These are phyloP conservation scores for Xylaria sp. DNA, from an alignment of 2,329 filamentous ascomycete species.

Conservation along the genomic window DNA sequence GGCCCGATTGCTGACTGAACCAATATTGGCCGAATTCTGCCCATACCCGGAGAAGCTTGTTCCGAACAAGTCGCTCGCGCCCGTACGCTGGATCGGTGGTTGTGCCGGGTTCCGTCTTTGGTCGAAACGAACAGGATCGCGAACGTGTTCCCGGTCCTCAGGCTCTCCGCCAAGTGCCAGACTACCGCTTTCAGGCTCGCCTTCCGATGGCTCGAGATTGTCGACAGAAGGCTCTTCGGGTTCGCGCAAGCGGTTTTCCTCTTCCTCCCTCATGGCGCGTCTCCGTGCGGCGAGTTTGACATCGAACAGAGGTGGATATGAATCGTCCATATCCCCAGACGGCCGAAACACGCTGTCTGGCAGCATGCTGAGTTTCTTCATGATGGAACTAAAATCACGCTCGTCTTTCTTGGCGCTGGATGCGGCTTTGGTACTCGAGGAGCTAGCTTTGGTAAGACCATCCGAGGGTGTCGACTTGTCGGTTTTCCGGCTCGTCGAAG, in stretches of 20 bases:
- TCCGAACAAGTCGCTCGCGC: conserved; percentile 57
- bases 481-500: conserved; percentile 29
- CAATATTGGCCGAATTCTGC: conserved; percentile 53
- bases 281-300: conserved; percentile 79
- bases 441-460: conserved; percentile 6
- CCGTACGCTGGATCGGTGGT: conserved; percentile 72
- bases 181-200: conserved; percentile 78
- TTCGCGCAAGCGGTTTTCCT: conserved; percentile 56
- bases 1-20: conserved; percentile 67
- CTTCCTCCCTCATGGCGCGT: conserved; percentile 74
- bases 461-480: conserved; percentile 33
- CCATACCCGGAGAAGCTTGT: conserved; percentile 54
- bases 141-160: conserved; percentile 69
- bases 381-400: conserved; percentile 30
- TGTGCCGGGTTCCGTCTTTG: conserved; percentile 71
- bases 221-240: conserved; percentile 53
- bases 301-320: conserved; percentile 80
- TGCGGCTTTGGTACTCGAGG: conserved; percentile 5
- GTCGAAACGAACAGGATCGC: conserved; percentile 55
- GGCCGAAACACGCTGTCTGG: conserved; percentile 45
- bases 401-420: conserved; percentile 15
- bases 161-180: conserved; percentile 90
- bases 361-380: conserved; percentile 29
- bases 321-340: conserved; percentile 26
- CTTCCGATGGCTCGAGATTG: conserved; percentile 60